These are phyloP conservation scores for Aureobasidium lini DNA, from an alignment of 2,329 filamentous ascomycete genomes.

Conservation along the genomic window DNA sequence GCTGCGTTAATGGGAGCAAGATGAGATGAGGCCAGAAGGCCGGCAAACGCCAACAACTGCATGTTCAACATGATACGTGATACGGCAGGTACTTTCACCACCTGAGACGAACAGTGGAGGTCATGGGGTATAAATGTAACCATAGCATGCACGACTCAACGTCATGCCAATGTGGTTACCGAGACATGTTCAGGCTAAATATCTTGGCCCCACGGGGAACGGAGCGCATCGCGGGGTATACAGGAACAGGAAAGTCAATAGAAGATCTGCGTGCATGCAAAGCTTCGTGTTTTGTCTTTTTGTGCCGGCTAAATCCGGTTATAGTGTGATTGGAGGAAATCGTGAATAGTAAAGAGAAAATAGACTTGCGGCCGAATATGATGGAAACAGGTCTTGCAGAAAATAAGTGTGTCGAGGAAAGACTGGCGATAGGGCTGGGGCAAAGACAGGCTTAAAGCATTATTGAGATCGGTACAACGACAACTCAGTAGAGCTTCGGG, in stretches of 20 bases:
- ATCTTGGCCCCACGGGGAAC: neutral
- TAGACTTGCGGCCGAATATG: neutral
- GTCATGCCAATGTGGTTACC: neutral
- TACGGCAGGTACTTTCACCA: neutral
- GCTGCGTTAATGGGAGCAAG: neutral
- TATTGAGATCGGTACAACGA: too few species aligned
- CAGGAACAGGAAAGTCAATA: neutral
- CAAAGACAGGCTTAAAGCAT: neutral
- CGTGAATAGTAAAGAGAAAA: neutral
- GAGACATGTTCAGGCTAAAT: slow-evolving; percentile 3
- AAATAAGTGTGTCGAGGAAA: neutral
- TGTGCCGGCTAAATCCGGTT: neutral
- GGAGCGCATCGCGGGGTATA: neutral
- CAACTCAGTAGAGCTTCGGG: neutral
- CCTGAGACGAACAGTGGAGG: neutral
- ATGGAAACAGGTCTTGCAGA: neutral
- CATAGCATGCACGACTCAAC: neutral
- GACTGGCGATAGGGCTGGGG: neutral
- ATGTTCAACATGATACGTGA: neutral
- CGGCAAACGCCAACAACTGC: neutral
- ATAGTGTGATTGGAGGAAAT: neutral
- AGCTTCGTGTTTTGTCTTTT: neutral
- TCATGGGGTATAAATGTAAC: neutral
- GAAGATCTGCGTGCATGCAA: neutral
- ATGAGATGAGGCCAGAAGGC: neutral